Percentiles rank a stretch among this genome's conserved stretches.
Evolutionary conservation across 352 stramenopile species (phyloP).

Genomic region (Globisporangium cylindrosporum): DNA sequence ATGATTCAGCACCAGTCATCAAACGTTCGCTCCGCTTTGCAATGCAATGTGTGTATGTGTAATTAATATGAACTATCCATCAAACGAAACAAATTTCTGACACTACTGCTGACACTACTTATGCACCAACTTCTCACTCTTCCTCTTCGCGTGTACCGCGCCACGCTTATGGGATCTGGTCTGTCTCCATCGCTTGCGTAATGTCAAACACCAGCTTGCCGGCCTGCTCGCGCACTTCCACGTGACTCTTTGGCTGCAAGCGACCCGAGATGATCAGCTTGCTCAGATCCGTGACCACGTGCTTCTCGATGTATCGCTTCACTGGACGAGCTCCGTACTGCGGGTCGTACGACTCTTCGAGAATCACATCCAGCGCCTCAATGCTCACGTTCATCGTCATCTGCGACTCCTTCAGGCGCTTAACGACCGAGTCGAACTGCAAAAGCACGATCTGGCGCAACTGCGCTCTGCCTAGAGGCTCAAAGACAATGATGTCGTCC

Average conservation of each 20-base stretch:
- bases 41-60: background rate
- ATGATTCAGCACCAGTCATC: background rate
- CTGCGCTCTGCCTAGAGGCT: constrained; percentile 86
- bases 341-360: constrained; percentile 92
- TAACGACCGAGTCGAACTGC: constrained; percentile 88
- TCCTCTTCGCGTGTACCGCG: background rate
- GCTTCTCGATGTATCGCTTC: constrained; percentile 94
- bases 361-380: constrained; percentile 86
- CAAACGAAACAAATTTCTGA: background rate
- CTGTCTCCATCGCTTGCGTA: constrained; percentile 33
- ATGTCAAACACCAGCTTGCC: constrained; percentile 57
- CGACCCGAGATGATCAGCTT: constrained; percentile 61
- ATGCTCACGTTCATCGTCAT: constrained; percentile 77
- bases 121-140: background rate
- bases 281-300: constrained; percentile 90
- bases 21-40: background rate
- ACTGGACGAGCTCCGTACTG: constrained; percentile 95
- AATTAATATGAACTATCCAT: background rate
- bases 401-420: constrained; percentile 67
- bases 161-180: constrained; percentile 11
- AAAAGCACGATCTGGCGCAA: constrained; percentile 92
- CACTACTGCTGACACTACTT: background rate
- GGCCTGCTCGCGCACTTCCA: constrained; percentile 45
- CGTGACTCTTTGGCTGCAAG: constrained; percentile 62
- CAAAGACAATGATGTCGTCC: constrained; percentile 96